phyloP scores from a whole-genome alignment of 257 asterid species.

The Hygrophila difformis region DNA sequence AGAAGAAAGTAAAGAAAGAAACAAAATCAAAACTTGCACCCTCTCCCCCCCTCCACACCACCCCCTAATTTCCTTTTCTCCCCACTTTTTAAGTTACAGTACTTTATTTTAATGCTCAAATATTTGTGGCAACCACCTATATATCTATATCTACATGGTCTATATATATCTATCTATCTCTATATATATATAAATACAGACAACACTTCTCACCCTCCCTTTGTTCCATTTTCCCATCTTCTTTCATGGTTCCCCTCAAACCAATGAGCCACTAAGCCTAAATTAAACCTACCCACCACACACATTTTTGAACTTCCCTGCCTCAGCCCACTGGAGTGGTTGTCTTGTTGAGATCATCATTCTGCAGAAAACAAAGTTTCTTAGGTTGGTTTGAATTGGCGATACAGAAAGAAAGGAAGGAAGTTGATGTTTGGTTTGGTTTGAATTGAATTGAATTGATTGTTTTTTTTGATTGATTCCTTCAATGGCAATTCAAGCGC shows the following conservation, averaged over 20 bases:
- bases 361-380: too few species aligned
- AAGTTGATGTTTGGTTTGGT: conserved; percentile 8
- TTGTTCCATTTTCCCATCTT: not conserved
- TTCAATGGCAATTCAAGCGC: conserved; percentile 64
- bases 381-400: not conserved
- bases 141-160: too few species aligned
- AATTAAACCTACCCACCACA: conserved; percentile 8
- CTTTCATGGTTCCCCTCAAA: not conserved
- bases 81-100: conserved; percentile 34
- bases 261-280: too few species aligned
- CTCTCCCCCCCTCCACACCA: conserved; percentile 18
- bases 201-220: conserved; percentile 8
- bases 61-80: conserved; percentile 13
- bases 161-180: too few species aligned
- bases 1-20: conserved; percentile 1
- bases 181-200: conserved; percentile 28
- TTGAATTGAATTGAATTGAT: not conserved
- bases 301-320: not conserved
- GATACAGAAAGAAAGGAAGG: not conserved
- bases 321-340: too few species aligned
- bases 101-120: conserved; percentile 2
- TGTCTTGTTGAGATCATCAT: too few species aligned
- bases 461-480: not conserved
- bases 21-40: conserved; percentile 24
- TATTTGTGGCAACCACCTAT: conserved; percentile 10